A percentile compares a stretch with the other conserved stretches of the same genome.
Conservation (phyloP, 805 yeast species). For the Suhomyces kilbournensis region DNA sequence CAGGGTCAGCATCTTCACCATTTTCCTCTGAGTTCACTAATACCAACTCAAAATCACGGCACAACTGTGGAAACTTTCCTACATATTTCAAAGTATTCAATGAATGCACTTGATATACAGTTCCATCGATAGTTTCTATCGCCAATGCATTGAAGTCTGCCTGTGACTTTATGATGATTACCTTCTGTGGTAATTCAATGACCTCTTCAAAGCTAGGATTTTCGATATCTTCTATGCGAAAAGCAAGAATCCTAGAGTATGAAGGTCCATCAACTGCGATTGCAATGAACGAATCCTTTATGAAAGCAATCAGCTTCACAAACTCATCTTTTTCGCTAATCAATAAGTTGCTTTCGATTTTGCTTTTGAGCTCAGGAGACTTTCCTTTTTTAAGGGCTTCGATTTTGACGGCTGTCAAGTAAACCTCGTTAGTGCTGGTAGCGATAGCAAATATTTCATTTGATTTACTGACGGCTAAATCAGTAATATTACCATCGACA, state of each 20-base stretch:
- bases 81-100: slow-evolving; percentile 32
- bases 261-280: slow-evolving; percentile 54
- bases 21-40: slow-evolving; percentile 15
- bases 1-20: slow-evolving; percentile 19
- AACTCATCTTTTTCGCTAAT: slow-evolving; percentile 39
- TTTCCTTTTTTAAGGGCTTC: slow-evolving; percentile 47
- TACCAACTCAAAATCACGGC: slow-evolving; percentile 54
- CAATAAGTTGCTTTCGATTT: slow-evolving; percentile 32
- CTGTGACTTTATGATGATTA: slow-evolving; percentile 54
- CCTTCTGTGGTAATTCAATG: slow-evolving; percentile 47
- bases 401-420: slow-evolving; percentile 43
- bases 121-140: slow-evolving; percentile 63
- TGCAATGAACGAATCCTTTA: slow-evolving; percentile 51
- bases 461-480: slow-evolving; percentile 60
- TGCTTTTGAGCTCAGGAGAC: slow-evolving; percentile 42
- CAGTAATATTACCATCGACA: slow-evolving; percentile 50
- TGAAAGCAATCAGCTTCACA: slow-evolving; percentile 63
- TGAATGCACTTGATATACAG: slow-evolving; percentile 41
- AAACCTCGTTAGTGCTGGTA: slow-evolving; percentile 39
- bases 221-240: slow-evolving; percentile 43
- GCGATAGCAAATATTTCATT: slow-evolving; percentile 60
- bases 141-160: slow-evolving; percentile 52
- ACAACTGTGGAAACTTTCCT: slow-evolving; percentile 64
- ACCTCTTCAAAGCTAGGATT: slow-evolving; percentile 41
- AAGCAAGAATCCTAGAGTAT: slow-evolving; percentile 49